phyloP scores from a whole-genome alignment of 331 rosid species.

The Prunus yedoensis region DNA sequence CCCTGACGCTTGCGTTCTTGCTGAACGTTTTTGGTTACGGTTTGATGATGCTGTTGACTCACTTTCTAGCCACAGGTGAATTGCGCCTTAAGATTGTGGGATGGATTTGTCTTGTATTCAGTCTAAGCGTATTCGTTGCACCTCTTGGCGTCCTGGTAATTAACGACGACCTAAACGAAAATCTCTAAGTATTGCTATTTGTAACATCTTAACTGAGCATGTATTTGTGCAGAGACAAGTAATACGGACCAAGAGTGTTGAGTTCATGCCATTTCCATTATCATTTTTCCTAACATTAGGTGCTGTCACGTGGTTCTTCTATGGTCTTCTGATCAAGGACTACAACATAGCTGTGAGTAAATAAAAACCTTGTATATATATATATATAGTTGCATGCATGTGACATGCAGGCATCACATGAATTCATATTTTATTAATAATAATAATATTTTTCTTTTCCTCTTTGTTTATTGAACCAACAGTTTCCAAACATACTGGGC shows the following conservation, averaged over 20 bases:
- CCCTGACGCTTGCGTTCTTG: conserved; percentile 50
- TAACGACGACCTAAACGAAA: not conserved
- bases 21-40: conserved; percentile 75
- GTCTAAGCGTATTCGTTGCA: conserved; percentile 73
- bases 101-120: conserved; percentile 83
- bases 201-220: not conserved
- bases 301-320: conserved; percentile 95
- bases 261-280: conserved; percentile 79
- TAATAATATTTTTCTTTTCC: not conserved
- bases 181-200: not conserved
- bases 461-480: conserved; percentile 20
- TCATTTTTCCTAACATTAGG: conserved; percentile 76
- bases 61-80: conserved; percentile 50
- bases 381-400: not conserved
- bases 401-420: not conserved
- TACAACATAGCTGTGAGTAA: conserved; percentile 77
- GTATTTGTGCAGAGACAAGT: conserved; percentile 59
- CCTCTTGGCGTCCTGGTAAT: conserved; percentile 83
- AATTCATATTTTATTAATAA: not conserved
- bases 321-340: conserved; percentile 46
- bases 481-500: conserved; percentile 75
- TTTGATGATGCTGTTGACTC: conserved; percentile 66
- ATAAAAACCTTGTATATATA: too few species aligned
- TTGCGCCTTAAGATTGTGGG: conserved; percentile 67
- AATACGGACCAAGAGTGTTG: conserved; percentile 70